Evolutionary conservation across 495 filamentous ascomycete species (phyloP), one percentile per base, ranked within the genome.

Genomic region (Cairneyella variabilis): DNA sequence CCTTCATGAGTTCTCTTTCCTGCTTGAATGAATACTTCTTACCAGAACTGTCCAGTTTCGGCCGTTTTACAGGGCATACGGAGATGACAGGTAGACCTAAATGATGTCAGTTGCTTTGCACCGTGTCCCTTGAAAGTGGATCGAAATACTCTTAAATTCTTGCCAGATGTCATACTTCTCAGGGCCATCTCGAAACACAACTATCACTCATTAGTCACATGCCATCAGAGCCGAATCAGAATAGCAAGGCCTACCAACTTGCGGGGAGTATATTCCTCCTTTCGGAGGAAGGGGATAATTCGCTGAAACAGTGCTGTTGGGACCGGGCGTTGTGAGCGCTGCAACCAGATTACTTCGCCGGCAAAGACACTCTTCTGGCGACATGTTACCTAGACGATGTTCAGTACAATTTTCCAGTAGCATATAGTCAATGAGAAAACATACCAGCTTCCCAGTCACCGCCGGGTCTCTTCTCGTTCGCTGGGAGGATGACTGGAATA

Each of bases 391-490:
- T 63, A 51, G 22, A n/a, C 6, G 12, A 41, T 11, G 34, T 38
- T 48, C 27, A 54, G 46, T 9, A 12, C 10, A n/a, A 30, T n/a
- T n/a, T n/a, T n/a, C n/a, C n/a, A n/a, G 23, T 30, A 21, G 18
- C 5, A 36, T 28, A 9, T 22, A 39, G 26, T 32, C 9, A 20
- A 22, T 17, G 18, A 28, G 16, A 30, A 50, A 12, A 38, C 17
- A 77, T 72, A 22, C 83, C 84, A 4, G 83, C 85, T 58, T 89
- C 85, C 86, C 86, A 90, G 53, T 89, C 86, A 2, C 86, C 86
- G 0, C 86, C 86, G 1, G 86, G 71, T 26, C 85, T 74, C 56
- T 83, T 86, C 61, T 90, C 86, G 62, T 89, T 84, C 10, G 86
- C 86, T 44, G 83, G 80, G 59, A 85, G 89, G 52, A 90, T 80